Conservation (phyloP, 2,329 filamentous ascomycete genomes). For the Rosellinia necatrix region DNA sequence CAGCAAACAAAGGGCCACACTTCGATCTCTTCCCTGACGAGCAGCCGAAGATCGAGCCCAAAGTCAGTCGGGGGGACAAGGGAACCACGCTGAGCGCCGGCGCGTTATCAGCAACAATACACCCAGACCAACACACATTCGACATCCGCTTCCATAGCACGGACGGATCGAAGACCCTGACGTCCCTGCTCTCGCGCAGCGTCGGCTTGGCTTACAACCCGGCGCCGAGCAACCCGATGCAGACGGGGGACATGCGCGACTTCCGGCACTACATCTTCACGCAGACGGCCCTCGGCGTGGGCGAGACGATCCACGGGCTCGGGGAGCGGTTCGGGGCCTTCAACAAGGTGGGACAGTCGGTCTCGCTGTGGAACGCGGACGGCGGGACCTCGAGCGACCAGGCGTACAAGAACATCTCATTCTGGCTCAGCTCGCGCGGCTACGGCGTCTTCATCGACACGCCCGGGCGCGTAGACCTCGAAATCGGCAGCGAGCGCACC, state of each 20-base stretch:
- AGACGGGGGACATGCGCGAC: slow-evolving; percentile 57
- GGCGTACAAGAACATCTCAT: slow-evolving; percentile 73
- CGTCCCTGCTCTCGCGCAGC: slow-evolving; percentile 58
- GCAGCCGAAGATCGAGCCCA: slow-evolving; percentile 47
- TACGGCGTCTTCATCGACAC: slow-evolving; percentile 79
- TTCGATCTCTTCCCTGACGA: slow-evolving; percentile 63
- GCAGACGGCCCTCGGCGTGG: slow-evolving; percentile 58
- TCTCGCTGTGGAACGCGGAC: slow-evolving; percentile 68
- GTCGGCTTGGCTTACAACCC: slow-evolving; percentile 63
- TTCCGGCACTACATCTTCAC: slow-evolving; percentile 62
- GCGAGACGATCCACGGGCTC: slow-evolving; percentile 73
- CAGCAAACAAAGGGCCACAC: slow-evolving; percentile 55
- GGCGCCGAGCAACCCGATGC: slow-evolving; percentile 55
- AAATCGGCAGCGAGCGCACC: slow-evolving; percentile 75
- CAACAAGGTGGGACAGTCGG: slow-evolving; percentile 74
- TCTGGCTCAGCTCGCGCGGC: slow-evolving; percentile 72
- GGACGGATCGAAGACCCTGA: slow-evolving; percentile 55
- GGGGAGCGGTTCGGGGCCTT: slow-evolving; percentile 78
- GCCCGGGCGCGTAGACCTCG: slow-evolving; percentile 70
- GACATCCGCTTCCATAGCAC: slow-evolving; percentile 59
- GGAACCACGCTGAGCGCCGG: slow-evolving; percentile 58
- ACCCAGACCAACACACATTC: slow-evolving; percentile 54
- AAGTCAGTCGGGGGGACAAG: slow-evolving; percentile 47
- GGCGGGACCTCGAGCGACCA: slow-evolving; percentile 71
- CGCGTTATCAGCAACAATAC: slow-evolving; percentile 56